Evolutionary conservation across 164 flowering plant species (phyloP), one percentile per base, ranked within the genome.

Genomic region (Chimonanthus praecox): DNA sequence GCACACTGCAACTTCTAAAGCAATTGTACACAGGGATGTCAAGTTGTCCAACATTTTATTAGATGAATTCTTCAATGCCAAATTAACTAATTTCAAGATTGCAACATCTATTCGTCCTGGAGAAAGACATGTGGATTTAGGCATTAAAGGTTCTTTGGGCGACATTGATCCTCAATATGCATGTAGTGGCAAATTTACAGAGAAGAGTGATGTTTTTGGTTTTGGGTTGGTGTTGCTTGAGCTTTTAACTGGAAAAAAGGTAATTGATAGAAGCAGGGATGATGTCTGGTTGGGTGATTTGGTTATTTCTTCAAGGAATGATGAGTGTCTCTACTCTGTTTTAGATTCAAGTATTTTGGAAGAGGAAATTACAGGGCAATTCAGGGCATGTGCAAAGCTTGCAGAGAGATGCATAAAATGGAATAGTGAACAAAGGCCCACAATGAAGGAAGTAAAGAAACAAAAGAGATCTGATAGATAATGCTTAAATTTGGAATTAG

Each of bases 51-150:
- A 72, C 33, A 77, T 82, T 6, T 60, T 77, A 10, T 69, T 82
- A 60, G 80, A 77, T 47, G 49, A 71, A 3, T 16, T 71, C 64
- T 54, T 10, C 46, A 76, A 67, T 47, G 66, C 80, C 2, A 82
- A 78, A 71, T 62, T 80, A n/a, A 48, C 18, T 2, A 51, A 21
- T 58, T 77, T 71, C 47, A 48, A 15, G 6, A 33, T 49, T 3
- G 60, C 77, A 2, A 11, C 5, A n/a, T 2, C 68, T 15, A 48
- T 74, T 33, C 50, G 64, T 20, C 16, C 16, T 33, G 70, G 75
- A 1, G 45, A 73, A 58, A 49, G 63, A 51, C 33, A 66, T 18
- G 47, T 63, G 6, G 68, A 50, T 64, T 10, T 7, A 6, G 44
- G 47, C 18, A n/a, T 4, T 10, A 58, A 15, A 33, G 69, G 33